phyloP scores from a whole-genome alignment of 495 filamentous ascomycete genomes.

The Xylaria acuta region DNA sequence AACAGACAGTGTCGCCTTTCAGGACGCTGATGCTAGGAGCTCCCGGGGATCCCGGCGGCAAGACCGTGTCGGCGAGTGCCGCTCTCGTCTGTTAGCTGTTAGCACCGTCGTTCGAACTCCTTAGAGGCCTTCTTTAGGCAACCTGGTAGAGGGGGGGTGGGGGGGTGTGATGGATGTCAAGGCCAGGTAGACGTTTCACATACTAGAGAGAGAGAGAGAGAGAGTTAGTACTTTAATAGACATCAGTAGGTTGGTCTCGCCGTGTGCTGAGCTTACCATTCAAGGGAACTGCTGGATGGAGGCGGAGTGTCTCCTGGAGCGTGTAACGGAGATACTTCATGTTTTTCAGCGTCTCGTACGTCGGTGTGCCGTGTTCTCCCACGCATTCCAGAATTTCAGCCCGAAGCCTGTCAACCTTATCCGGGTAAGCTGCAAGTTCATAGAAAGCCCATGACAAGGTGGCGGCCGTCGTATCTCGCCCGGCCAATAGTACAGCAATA shows the following conservation, averaged over 20 bases:
- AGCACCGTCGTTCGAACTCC: not conserved
- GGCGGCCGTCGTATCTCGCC: constrained; percentile 66
- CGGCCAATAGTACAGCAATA: constrained; percentile 64
- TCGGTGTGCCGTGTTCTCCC: constrained; percentile 39
- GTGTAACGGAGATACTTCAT: constrained; percentile 49
- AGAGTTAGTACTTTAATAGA: not conserved
- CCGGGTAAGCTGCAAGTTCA: constrained; percentile 56
- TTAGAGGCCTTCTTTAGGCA: not conserved
- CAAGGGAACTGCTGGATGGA: constrained; percentile 59
- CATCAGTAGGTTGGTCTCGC: not conserved
- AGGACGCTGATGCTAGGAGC: constrained; percentile 42
- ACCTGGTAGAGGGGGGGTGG: not conserved
- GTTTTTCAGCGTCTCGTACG: constrained; percentile 49
- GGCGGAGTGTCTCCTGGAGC: constrained; percentile 55
- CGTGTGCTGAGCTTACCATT: constrained; percentile 39
- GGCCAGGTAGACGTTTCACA: not conserved
- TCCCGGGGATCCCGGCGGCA: constrained; percentile 32
- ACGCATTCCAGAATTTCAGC: constrained; percentile 45
- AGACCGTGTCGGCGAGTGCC: constrained; percentile 27
- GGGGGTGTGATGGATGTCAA: not conserved
- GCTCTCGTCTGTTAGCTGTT: constrained; percentile 14
- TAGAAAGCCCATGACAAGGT: constrained; percentile 64
- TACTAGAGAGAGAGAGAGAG: constrained; percentile 5
- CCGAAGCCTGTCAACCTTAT: constrained; percentile 54
- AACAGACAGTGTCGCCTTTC: constrained; percentile 52